Evolutionary conservation across 345 rosid species (phyloP).

Genomic region (Geranium rotundifolium): DNA sequence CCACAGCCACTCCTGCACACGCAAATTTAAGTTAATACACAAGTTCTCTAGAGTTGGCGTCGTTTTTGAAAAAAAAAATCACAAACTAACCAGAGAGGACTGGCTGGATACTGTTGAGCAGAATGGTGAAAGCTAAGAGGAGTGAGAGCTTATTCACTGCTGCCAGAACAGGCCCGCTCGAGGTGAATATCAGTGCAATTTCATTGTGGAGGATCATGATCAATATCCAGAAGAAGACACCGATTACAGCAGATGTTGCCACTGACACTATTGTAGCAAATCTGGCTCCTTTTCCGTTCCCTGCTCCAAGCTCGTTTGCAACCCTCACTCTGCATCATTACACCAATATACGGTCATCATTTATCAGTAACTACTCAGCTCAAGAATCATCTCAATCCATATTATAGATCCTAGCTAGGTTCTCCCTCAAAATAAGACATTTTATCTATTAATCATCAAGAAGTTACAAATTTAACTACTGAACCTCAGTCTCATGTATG

Average conservation of each 20-base stretch:
- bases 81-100: constrained; percentile 52
- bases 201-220: constrained; percentile 32
- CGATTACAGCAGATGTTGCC: constrained; percentile 40
- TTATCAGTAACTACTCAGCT: too few relatives aligned
- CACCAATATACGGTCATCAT: not conserved
- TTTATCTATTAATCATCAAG: too few relatives aligned
- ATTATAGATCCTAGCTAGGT: too few relatives aligned
- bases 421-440: too few relatives aligned
- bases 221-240: constrained; percentile 45
- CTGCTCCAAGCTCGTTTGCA: constrained; percentile 86
- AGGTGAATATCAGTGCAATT: constrained; percentile 45
- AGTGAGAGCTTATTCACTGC: constrained; percentile 51
- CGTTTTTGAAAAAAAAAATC: not conserved
- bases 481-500: too few relatives aligned
- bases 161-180: constrained; percentile 39
- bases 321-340: constrained; percentile 61
- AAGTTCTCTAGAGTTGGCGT: too few relatives aligned
- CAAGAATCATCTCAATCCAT: too few relatives aligned
- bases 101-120: constrained; percentile 85
- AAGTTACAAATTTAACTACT: too few relatives aligned
- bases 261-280: constrained; percentile 60
- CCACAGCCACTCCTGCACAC: constrained; percentile 73
- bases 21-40: not conserved
- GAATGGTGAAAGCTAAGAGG: constrained; percentile 61
- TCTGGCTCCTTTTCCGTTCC: constrained; percentile 76